phyloP scores from a whole-genome alignment of 2,329 filamentous ascomycete genomes.

The Tolypocladium paradoxum region DNA sequence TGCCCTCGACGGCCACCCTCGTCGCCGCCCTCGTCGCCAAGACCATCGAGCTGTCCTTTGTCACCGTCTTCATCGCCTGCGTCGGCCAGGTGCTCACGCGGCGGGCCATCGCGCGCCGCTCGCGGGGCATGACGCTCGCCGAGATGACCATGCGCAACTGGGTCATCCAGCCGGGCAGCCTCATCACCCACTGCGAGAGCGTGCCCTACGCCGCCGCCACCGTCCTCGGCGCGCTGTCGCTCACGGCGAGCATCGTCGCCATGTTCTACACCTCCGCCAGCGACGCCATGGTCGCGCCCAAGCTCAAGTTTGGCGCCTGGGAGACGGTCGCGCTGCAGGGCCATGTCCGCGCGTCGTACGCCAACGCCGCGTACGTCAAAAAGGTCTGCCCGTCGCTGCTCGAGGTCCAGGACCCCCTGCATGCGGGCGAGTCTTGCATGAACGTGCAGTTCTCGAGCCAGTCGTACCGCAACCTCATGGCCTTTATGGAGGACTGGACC shows the following conservation, averaged over 20 bases:
- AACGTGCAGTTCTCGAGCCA: constrained; percentile 60
- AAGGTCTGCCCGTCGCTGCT: constrained; percentile 53
- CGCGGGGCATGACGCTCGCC: constrained; percentile 58
- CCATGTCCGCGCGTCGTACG: constrained; percentile 49
- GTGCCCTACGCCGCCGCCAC: constrained; percentile 54
- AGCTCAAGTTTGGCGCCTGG: constrained; percentile 49
- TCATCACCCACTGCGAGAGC: constrained; percentile 58
- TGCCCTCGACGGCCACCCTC: constrained; percentile 53
- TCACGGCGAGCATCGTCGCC: constrained; percentile 54
- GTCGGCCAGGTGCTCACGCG: constrained; percentile 66
- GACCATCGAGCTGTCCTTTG: constrained; percentile 66
- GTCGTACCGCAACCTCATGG: constrained; percentile 58
- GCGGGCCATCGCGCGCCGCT: constrained; percentile 49
- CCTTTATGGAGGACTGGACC: constrained; percentile 49
- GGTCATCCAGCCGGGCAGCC: constrained; percentile 61
- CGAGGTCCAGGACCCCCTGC: constrained; percentile 23
- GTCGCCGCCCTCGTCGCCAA: constrained; percentile 63
- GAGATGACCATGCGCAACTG: constrained; percentile 71
- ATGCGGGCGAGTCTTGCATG: constrained; percentile 47
- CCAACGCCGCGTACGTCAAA: constrained; percentile 47
- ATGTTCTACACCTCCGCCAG: constrained; percentile 70
- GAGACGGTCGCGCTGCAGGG: constrained; percentile 40
- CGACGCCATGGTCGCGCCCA: constrained; percentile 63
- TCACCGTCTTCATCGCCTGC: constrained; percentile 65
- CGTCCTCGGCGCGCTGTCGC: constrained; percentile 50